Base-by-base conservation (phyloP, 192 early-diverging fungal genomes). In the Podila epicladia region DNA sequence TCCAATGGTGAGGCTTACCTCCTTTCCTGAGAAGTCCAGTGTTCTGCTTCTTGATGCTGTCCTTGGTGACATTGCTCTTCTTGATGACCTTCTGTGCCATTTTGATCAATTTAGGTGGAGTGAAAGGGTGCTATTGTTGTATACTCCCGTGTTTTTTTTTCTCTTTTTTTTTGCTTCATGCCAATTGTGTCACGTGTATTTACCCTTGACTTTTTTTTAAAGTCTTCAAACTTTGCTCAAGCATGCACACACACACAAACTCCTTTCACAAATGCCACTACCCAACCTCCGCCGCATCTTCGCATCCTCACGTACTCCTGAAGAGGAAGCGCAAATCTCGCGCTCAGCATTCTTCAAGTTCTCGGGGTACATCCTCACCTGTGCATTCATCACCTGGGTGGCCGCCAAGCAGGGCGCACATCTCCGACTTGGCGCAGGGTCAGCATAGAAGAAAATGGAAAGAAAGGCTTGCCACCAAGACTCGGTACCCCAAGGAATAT, bases 341-440 rank as follows among this genome's bases (percentile, higher is more conserved):
- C 82, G 88, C 12, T 82, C 82, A 1, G 88, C 88, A 45, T 90
- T 90, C 67, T 90, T 90, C 74, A 90, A 88, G 64, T 90, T 90
- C 65, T 82, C 85, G 33, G 89, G 89, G 13, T 90, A 85, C 65
- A 82, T 90, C 13, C 63, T 90, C 31, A 87, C 89, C 58, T 90
- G 89, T 61, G 88, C 88, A 53, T 83, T 83, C 60, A 88, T 90
- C 67, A 90, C 89, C 9, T 78, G 75, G 75, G 45, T 78, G 4
- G 75, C 75, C 11, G 50, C 69, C 17, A 78, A 78, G 64, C 68
- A 78, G n/a, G 75, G 75, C 20, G 69, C 75, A 17, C 75, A 78
- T 28, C 67, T 78, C 26, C 67, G 75, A 32, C 57, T 71, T 19
- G 69, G 69, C 13, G 53, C 60, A 26, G 64, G 64, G 15, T 22